Evolutionary conservation across 129 eudicot species (phyloP), one percentile per base, ranked within the genome.

Genomic region (Daucus carota): DNA sequence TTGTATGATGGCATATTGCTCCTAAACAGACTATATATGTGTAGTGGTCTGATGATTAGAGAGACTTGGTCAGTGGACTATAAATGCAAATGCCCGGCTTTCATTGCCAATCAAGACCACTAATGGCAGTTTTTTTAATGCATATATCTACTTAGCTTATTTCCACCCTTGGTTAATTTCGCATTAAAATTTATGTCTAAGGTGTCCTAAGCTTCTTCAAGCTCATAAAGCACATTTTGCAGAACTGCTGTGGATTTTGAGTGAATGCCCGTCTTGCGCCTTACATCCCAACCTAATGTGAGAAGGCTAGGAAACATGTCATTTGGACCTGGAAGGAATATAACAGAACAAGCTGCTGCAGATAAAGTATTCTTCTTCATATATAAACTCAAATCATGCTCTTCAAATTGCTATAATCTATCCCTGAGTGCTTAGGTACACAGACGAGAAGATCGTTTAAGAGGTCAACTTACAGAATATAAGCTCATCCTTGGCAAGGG

Each of bases 401-500:
- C 12, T 40, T 69, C 50, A 1, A 40, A 22, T 67, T 20, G 31
- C 33, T 38, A 22, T 17, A 70, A 3, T 40, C 24, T 14, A 28
- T 59, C 24, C 28, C 20, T 17, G n/a, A 24, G 15, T 16, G 66
- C 69, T 20, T 47, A 29, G 17, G 46, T 9, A 65, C 26, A 66
- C 24, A 28, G 5, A 57, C 8, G 3, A 54, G 14, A 4, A 50
- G 24, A 17, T 17, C 18, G 12, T 74, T 69, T 17, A 24, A 31
- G 17, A 46, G 34, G 46, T 68, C 6, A 59, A 84, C 96, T 94
- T 43, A 94, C 99, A 5, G 99, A 87, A 81, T 94, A 94, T 74
- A 94, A 76, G 84, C 99, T 94, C 99, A 91, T 94, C 45, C 92
- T 77, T 9, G 99, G 99, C 86, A 94, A 85, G 73, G 99, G 99